Evolutionary conservation across 306 rosid species (phyloP).

Genomic region (Prunus davidiana): DNA sequence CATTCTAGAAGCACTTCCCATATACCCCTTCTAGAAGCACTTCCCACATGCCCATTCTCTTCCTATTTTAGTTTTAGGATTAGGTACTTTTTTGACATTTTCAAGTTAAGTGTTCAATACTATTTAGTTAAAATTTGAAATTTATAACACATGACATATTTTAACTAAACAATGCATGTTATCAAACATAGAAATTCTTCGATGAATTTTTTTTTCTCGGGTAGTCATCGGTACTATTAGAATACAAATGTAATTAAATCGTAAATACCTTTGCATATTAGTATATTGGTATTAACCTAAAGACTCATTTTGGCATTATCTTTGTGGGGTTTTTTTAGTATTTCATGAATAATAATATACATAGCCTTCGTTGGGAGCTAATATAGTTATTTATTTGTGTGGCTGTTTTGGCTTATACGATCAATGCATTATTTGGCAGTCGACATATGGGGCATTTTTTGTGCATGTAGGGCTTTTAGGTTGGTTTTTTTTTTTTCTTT

Average conservation of each 20-base stretch:
- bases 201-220: background rate
- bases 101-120: no score
- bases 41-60: background rate
- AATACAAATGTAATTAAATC: background rate
- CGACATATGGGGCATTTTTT: background rate
- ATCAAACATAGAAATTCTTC: no score
- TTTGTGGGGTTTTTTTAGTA: background rate
- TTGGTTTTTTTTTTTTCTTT: background rate
- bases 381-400: background rate
- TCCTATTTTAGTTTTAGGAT: background rate
- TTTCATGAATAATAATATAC: background rate
- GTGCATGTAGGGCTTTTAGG: background rate
- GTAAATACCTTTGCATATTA: background rate
- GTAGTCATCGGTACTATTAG: background rate
- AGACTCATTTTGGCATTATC: background rate
- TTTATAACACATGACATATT: no score
- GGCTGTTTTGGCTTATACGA: background rate
- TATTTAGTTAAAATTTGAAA: no score
- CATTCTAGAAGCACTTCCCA: background rate
- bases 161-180: no score
- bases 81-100: no score
- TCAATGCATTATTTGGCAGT: background rate
- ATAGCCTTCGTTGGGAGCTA: no score
- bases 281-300: background rate
- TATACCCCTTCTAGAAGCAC: background rate